Conservation (phyloP, 148 eudicot species). For the Rheum nobile region DNA sequence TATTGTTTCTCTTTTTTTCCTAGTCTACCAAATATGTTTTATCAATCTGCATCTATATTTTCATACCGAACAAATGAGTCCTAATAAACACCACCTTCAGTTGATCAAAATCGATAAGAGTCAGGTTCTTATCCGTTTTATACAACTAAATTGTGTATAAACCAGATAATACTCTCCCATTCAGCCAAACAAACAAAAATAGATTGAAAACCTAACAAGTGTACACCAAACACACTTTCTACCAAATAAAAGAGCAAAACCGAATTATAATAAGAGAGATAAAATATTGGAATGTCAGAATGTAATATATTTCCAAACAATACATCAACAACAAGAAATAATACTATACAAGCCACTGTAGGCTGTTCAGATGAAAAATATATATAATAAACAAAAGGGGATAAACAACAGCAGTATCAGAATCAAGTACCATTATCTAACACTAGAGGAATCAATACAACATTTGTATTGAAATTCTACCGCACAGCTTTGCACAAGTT, state of each 20-base stretch:
- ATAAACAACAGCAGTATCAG: constrained; percentile 10
- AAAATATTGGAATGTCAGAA: neutral
- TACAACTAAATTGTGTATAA: neutral
- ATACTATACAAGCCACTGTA: neutral
- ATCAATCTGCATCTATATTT: neutral
- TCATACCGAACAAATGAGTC: neutral
- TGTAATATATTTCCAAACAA: neutral
- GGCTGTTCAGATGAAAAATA: neutral
- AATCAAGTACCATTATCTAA: constrained; percentile 17
- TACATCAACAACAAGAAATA: neutral
- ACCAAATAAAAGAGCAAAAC: neutral
- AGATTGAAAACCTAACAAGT: neutral
- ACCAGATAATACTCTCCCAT: neutral
- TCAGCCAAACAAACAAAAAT: neutral
- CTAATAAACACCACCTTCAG: neutral
- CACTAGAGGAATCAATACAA: constrained; percentile 10
- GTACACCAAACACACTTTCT: neutral
- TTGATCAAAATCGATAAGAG: neutral
- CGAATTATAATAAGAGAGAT: neutral
- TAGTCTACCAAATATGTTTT: neutral
- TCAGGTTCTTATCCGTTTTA: too few relatives aligned
- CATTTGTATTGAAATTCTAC: neutral
- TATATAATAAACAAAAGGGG: neutral
- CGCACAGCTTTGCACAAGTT: neutral
- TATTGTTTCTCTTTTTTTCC: neutral